Evolutionary conservation across 2,329 filamentous ascomycete genomes (phyloP), one percentile per base, ranked within the genome.

Genomic region (Lecanicillium sp.): DNA sequence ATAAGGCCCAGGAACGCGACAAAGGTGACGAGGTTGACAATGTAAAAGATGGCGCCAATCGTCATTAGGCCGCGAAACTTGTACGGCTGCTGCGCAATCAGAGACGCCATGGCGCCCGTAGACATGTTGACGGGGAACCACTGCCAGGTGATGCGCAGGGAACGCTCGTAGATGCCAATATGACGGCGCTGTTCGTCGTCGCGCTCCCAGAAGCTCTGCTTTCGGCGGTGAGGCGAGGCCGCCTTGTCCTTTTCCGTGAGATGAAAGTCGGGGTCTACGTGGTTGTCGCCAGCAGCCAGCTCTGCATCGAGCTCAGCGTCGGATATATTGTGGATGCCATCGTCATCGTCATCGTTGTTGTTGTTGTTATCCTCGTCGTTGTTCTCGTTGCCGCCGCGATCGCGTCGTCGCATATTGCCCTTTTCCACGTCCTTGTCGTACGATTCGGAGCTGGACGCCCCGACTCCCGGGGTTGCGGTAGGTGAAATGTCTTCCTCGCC

Each of bases 1-100:
- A 82, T 71, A 56, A 79, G 69, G 36, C 50, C 50, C 50, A 69
- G 64, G 41, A 80, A 67, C 22, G 57, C 29, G 30, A 65, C 31
- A 48, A 70, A 72, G 12, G 80, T 61, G 4, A 62, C 53, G 33
- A 73, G 57, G 45, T 71, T 70, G 30, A 69, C 43, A 14, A 73
- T 51, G 45, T 68, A 71, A 39, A 73, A 56, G 5, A 67, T 53
- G 9, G 60, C 50, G 12, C 67, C 69, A 42, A 73, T 66, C 0
- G 56, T 60, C 9, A 62, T 51, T 9, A 73, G 55, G 3, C 67
- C 68, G 4, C 30, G 45, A 41, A 71, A 71, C 5, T 57, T 59
- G 50, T 62, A 71, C 4, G 69, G 68, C 15, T 51, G 46, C 12
- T 52, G 44, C 7, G 40, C 39, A 22, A 56, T 42, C 16, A 57